A percentile compares a stretch with the other conserved stretches of the same genome.
These are phyloP conservation scores for Solanum paucissectum DNA, from an alignment of 257 asterid species.

Conservation along the genomic window DNA sequence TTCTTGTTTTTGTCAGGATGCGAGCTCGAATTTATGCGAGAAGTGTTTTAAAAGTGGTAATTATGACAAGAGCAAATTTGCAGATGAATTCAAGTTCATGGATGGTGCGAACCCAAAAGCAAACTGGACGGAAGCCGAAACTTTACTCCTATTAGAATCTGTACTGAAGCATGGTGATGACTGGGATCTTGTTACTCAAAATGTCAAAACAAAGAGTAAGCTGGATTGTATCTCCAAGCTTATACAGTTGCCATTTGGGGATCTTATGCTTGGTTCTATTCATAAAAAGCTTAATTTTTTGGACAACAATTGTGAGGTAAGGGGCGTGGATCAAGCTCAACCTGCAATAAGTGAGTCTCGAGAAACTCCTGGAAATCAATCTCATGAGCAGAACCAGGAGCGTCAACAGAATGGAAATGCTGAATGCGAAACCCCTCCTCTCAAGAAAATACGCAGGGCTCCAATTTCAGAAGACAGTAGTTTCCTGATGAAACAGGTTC, in stretches of 20 bases:
- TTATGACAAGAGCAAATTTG: constrained; percentile 37
- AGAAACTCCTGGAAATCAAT: constrained; percentile 16
- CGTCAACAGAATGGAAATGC: constrained; percentile 30
- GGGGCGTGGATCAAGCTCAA: constrained; percentile 18
- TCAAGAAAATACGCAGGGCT: constrained; percentile 41
- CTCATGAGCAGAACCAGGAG: constrained; percentile 26
- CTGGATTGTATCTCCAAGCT: constrained; percentile 87
- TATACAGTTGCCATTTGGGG: constrained; percentile 82
- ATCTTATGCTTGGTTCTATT: constrained; percentile 62
- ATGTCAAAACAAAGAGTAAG: constrained; percentile 70
- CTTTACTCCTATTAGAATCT: constrained; percentile 74
- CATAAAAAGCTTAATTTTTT: constrained; percentile 28
- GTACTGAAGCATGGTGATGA: constrained; percentile 87
- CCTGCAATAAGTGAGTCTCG: constrained; percentile 23
- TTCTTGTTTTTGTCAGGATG: constrained; percentile 32
- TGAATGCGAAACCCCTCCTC: constrained; percentile 43
- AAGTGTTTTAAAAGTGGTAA: constrained; percentile 64
- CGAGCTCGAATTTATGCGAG: constrained; percentile 43
- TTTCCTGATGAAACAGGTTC: constrained; percentile 78
- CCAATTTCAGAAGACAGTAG: constrained; percentile 40
- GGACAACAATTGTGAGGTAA: constrained; percentile 27
- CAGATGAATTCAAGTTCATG: constrained; percentile 57
- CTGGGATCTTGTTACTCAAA: constrained; percentile 80
- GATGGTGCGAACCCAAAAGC: constrained; percentile 28
- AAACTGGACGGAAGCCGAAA: constrained; percentile 86